Percentiles rank a stretch among this genome's conserved stretches.
These are phyloP conservation scores for Phaeotremella skinneri DNA, from an alignment of 768 basidiomycete species.

Conservation along the genomic window DNA sequence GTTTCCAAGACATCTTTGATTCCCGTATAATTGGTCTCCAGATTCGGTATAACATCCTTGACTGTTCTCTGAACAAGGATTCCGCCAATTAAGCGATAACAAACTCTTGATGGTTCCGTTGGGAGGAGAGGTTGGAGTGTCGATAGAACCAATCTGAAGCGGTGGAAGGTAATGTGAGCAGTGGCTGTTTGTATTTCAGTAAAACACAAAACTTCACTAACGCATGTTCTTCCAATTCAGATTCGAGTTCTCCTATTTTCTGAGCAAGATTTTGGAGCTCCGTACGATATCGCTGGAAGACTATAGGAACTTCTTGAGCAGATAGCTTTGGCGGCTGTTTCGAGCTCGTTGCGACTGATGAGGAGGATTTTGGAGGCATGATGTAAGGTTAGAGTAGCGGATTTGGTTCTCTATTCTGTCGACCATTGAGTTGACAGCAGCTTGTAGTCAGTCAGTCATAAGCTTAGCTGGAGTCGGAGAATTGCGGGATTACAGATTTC, in stretches of 20 bases:
- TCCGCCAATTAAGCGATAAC: slow-evolving; percentile 93
- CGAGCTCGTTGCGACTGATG: slow-evolving; percentile 5
- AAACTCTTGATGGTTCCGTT: slow-evolving; percentile 86
- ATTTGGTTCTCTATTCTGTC: no score
- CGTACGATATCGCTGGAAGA: slow-evolving; percentile 74
- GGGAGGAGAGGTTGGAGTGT: slow-evolving; percentile 78
- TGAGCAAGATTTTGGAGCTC: slow-evolving; percentile 87
- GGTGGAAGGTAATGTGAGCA: background rate
- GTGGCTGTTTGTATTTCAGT: no score
- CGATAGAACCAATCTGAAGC: slow-evolving; percentile 72
- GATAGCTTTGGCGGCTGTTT: slow-evolving; percentile 25
- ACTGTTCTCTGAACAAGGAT: slow-evolving; percentile 94
- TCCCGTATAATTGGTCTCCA: slow-evolving; percentile 67
- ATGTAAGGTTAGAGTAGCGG: background rate
- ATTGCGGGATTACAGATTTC: background rate
- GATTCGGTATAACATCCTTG: slow-evolving; percentile 83
- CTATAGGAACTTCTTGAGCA: slow-evolving; percentile 49
- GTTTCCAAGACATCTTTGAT: slow-evolving; percentile 76
- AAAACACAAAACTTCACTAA: slow-evolving; percentile 54
- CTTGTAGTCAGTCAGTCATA: background rate
- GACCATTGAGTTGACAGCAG: no score
- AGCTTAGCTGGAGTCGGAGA: background rate
- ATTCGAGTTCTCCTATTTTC: slow-evolving; percentile 94
- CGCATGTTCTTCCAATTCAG: slow-evolving; percentile 94
- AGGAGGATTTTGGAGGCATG: slow-evolving; percentile 39